phyloP scores from a whole-genome alignment of 441 rosid species.

The Gossypium laxum region DNA sequence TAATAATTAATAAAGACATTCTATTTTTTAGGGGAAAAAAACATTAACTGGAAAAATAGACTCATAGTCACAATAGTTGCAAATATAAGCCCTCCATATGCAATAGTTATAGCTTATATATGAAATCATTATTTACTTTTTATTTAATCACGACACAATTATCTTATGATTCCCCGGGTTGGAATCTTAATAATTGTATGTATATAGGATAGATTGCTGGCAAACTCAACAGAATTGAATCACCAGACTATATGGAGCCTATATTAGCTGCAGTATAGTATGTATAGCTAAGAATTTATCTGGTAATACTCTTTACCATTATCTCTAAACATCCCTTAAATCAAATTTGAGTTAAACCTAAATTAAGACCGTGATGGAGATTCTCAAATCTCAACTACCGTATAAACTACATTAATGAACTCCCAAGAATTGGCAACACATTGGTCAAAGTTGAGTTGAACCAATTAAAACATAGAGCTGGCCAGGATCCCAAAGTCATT shows the following conservation, averaged over 20 bases:
- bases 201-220: too few relatives aligned
- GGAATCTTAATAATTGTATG: too few relatives aligned
- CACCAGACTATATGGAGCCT: background rate
- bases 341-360: background rate
- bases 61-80: too few relatives aligned
- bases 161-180: too few relatives aligned
- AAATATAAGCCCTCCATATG: too few relatives aligned
- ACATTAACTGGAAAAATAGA: too few relatives aligned
- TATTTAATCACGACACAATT: too few relatives aligned
- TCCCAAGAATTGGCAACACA: background rate
- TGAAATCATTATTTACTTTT: too few relatives aligned
- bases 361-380: background rate
- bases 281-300: background rate
- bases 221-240: background rate
- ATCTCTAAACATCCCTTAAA: background rate
- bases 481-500: background rate
- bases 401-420: background rate
- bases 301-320: background rate
- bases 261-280: background rate
- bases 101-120: too few relatives aligned
- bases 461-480: background rate
- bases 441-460: background rate
- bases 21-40: too few relatives aligned
- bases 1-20: too few relatives aligned
- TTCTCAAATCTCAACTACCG: slow-evolving; percentile 3